A percentile compares a stretch with the other conserved stretches of the same genome.
These are phyloP conservation scores for Candida golubevii DNA, from an alignment of 805 yeast genomes.

Conservation along the genomic window DNA sequence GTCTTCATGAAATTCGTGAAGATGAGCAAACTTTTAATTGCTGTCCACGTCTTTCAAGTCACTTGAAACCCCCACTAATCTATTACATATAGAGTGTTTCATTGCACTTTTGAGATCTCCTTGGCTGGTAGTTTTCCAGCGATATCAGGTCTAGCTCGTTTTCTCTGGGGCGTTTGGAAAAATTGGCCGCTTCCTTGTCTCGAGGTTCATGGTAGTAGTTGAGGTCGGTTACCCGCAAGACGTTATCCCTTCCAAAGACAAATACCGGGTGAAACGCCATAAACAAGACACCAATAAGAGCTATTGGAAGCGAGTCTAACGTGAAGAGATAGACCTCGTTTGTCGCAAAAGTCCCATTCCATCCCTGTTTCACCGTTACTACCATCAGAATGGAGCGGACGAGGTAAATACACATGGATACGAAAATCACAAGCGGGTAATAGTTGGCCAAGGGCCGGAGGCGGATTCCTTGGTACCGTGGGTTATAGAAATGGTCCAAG, in stretches of 20 bases:
- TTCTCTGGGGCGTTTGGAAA: too few relatives aligned
- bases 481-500: conserved; percentile 30
- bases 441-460: conserved; percentile 22
- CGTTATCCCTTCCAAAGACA: conserved; percentile 28
- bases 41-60: too few relatives aligned
- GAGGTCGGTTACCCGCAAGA: conserved; percentile 9
- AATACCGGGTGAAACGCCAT: conserved; percentile 37
- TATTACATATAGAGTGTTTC: too few relatives aligned
- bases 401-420: conserved; percentile 28
- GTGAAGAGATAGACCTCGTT: conserved; percentile 36
- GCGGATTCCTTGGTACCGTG: conserved; percentile 24
- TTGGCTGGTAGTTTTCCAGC: too few relatives aligned
- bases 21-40: too few relatives aligned
- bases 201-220: background rate
- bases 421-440: conserved; percentile 31
- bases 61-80: too few relatives aligned
- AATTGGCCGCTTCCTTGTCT: too few relatives aligned
- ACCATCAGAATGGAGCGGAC: conserved; percentile 35
- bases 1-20: too few relatives aligned
- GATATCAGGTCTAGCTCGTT: too few relatives aligned
- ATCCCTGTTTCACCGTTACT: conserved; percentile 36
- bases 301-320: conserved; percentile 35
- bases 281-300: conserved; percentile 30
- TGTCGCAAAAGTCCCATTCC: conserved; percentile 28
- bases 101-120: too few relatives aligned